phyloP scores from a whole-genome alignment of 148 eudicot genomes.

The Tetragonia tetragonoides region DNA sequence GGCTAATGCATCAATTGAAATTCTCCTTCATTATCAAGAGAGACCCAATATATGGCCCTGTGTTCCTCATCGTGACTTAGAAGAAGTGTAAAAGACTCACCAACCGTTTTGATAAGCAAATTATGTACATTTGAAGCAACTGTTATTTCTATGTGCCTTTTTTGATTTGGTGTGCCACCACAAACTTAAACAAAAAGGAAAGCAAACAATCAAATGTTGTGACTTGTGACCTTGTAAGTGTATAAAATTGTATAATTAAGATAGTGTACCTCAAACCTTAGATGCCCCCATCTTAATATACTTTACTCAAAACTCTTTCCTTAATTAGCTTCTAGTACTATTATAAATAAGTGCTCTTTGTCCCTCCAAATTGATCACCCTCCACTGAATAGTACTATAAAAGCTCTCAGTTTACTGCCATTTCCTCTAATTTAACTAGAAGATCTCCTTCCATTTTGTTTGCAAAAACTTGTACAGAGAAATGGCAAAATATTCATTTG shows the following conservation, averaged over 20 bases:
- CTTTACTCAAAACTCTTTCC: background rate
- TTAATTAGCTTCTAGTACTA: background rate
- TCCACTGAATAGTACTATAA: background rate
- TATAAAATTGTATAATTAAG: background rate
- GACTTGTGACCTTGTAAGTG: background rate
- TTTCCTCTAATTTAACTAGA: background rate
- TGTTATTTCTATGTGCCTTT: background rate
- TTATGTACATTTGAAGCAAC: conserved; percentile 18
- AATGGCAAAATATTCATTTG: background rate
- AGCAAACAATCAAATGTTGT: background rate
- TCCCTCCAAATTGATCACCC: background rate
- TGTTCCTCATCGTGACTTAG: background rate
- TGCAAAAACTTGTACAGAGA: background rate
- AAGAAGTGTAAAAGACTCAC: conserved; percentile 4
- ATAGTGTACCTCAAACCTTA: conserved; percentile 9
- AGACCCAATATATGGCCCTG: no score
- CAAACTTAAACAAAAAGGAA: conserved; percentile 14
- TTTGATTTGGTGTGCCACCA: conserved; percentile 10
- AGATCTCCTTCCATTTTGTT: background rate
- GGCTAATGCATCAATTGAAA: no score
- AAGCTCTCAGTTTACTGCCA: background rate
- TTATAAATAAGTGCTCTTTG: conserved; percentile 19
- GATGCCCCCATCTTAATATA: background rate
- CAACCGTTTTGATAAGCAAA: background rate
- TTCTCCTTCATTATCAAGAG: no score